Conservation (phyloP, 1,284 basidiomycete species). For the Sphaerobolus stellatus region DNA sequence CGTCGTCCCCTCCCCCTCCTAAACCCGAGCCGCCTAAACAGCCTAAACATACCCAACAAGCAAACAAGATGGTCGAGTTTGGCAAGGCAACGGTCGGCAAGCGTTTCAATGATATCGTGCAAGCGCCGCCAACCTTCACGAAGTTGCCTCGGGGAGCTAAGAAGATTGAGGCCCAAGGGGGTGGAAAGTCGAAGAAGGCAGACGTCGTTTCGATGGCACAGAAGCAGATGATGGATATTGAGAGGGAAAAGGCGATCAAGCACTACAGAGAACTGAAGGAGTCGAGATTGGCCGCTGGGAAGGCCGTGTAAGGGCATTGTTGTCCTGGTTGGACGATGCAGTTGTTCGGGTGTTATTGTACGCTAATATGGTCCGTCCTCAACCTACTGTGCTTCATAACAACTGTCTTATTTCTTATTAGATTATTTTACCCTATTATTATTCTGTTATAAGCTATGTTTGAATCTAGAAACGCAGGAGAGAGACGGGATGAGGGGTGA, state of each 20-base stretch:
- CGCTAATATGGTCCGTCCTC: too few species aligned
- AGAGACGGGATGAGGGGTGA: too few species aligned
- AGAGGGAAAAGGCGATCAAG: constrained; percentile 64
- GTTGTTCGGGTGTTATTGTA: too few species aligned
- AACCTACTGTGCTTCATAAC: too few species aligned
- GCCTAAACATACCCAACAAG: constrained; percentile 28
- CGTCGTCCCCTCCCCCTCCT: constrained; percentile 16
- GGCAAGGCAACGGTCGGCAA: constrained; percentile 53
- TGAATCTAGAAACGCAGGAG: too few species aligned
- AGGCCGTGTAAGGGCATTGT: too few species aligned
- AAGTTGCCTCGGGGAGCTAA: constrained; percentile 42
- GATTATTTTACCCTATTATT: too few species aligned
- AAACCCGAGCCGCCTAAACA: constrained; percentile 17
- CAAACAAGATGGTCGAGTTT: constrained; percentile 58
- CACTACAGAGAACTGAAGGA: constrained; percentile 70
- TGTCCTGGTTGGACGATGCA: too few species aligned
- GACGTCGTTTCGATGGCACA: constrained; percentile 70
- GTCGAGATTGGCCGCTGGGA: not conserved
- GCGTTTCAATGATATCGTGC: constrained; percentile 67
- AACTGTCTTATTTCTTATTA: too few species aligned
- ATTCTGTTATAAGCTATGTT: too few species aligned
- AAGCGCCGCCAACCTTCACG: constrained; percentile 57
- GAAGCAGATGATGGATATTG: constrained; percentile 70
- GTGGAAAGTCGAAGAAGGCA: constrained; percentile 26
- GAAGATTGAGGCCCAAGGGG: constrained; percentile 19